These are phyloP conservation scores for Suillus subaureus DNA, from an alignment of 768 basidiomycete species.

Conservation along the genomic window DNA sequence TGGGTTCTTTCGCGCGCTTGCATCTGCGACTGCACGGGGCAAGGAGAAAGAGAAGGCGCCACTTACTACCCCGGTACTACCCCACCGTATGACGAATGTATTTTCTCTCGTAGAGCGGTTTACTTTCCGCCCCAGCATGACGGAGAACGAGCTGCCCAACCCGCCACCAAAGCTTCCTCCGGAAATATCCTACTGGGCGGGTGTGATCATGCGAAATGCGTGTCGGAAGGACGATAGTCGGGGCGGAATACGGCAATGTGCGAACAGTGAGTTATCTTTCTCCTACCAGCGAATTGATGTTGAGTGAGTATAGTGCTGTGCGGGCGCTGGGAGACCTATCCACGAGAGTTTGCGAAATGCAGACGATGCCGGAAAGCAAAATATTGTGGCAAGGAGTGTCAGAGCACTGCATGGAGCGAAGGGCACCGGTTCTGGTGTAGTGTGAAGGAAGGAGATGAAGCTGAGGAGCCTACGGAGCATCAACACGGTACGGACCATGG, in stretches of 20 bases:
- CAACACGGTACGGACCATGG: conserved; percentile 18
- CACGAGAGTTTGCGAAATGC: conserved; percentile 97
- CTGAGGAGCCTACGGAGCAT: conserved; percentile 29
- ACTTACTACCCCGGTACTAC: conserved; percentile 23
- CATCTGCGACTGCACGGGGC: conserved; percentile 44
- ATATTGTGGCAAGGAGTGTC: conserved; percentile 97
- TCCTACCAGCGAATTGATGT: background rate
- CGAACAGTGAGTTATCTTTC: conserved; percentile 72
- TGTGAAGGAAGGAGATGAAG: conserved; percentile 57
- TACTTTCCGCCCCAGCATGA: conserved; percentile 89
- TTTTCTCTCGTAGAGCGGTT: conserved; percentile 96
- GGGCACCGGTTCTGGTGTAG: conserved; percentile 96
- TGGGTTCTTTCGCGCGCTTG: conserved; percentile 49
- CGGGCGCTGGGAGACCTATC: conserved; percentile 90
- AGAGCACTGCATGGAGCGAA: conserved; percentile 95
- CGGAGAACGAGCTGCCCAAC: conserved; percentile 71
- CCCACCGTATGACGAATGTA: conserved; percentile 76
- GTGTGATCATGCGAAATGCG: conserved; percentile 99
- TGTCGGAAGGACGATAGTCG: conserved; percentile 94
- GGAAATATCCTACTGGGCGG: conserved; percentile 99
- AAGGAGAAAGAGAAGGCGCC: conserved; percentile 49
- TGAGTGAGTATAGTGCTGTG: conserved; percentile 69
- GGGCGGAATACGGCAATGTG: conserved; percentile 96
- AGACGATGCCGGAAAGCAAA: conserved; percentile 95
- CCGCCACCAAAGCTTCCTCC: conserved; percentile 73